Base-by-base conservation (phyloP, 805 yeast genomes). In the Ogataea pignaliae region DNA sequence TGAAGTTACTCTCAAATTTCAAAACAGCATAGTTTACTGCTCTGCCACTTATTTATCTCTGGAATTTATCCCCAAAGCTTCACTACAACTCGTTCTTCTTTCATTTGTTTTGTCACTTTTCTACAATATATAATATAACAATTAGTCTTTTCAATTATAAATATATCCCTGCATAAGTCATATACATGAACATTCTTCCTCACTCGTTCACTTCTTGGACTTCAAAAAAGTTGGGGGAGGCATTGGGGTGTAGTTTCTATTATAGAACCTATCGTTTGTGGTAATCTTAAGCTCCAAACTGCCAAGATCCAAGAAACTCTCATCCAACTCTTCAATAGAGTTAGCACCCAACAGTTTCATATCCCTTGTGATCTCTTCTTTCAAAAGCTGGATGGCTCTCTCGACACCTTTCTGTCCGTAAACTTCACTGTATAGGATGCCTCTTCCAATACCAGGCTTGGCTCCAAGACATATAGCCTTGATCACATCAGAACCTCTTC, bases 331-430 rank as follows among this genome's bases (percentile, higher is more conserved):
- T 10, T 30, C 37, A 9, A 57, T 45, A 9, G 47, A 45, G 13
- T 69, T 72, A 2, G 74, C 85, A 2, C 88, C 89, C 42, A 83
- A 63, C 18, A 83, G 66, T 46, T 81, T 70, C 85, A 83, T 78
- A 47, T 78, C 76, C 65, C 78, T 73, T 37, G 64, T 61, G 60
- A 83, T 68, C 53, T 83, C 88, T 32, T 69, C 74, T 45, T 75
- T 71, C 56, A 83, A 66, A 3, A 82, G 67, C 46, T 75, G 78
- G 39, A 83, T 73, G 12, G 88, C 84, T 47, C 73, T 74, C 32
- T 59, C 61, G 11, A 83, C 88, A n/a, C 95, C 95, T 6, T 67
- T 78, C 51, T 78, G 86, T 3, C 95, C 93, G 53, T 85, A 86
- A 15, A 85, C 73, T 80, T 84, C 78, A 33, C 89, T 88, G 57